Conservation (phyloP, 805 yeast genomes). For the Wickerhamiella brachini region DNA sequence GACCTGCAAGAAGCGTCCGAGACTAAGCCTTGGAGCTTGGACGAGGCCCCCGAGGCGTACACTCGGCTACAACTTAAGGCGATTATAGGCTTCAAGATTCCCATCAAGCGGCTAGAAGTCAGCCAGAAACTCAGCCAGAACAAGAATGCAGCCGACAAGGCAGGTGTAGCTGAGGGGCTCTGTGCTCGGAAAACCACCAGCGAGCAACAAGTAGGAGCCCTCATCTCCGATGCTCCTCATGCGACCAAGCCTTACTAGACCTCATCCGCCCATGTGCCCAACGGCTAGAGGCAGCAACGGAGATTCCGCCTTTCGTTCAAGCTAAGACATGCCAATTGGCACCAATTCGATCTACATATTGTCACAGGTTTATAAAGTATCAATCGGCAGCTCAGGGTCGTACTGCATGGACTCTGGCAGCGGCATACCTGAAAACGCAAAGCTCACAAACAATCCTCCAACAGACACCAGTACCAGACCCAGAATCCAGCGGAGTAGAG, state of each 20-base stretch:
- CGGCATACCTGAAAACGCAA: slow-evolving; percentile 65
- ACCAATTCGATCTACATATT: too few species aligned
- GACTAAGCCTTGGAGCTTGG: background rate
- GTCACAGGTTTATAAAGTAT: slow-evolving; percentile 17
- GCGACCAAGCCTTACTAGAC: background rate
- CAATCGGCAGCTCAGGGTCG: slow-evolving; percentile 23
- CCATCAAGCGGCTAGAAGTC: background rate
- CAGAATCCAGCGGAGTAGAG: slow-evolving; percentile 42
- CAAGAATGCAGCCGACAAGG: background rate
- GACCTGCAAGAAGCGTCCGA: background rate
- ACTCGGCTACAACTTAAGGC: background rate
- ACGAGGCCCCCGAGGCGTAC: background rate
- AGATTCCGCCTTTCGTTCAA: too few species aligned
- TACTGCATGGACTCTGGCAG: slow-evolving; percentile 73
- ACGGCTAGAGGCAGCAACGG: too few species aligned
- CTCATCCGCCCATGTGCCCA: too few species aligned
- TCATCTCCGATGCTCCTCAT: background rate
- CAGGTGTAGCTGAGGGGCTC: background rate
- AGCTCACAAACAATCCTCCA: slow-evolving; percentile 44
- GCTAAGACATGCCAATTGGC: too few species aligned
- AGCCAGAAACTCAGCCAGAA: background rate
- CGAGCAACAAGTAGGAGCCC: background rate
- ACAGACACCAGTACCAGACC: slow-evolving; percentile 42
- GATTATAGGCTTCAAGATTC: background rate
- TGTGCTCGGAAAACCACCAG: background rate